Conservation (phyloP, 1,284 basidiomycete species). For the Sporisorium reilianum region DNA sequence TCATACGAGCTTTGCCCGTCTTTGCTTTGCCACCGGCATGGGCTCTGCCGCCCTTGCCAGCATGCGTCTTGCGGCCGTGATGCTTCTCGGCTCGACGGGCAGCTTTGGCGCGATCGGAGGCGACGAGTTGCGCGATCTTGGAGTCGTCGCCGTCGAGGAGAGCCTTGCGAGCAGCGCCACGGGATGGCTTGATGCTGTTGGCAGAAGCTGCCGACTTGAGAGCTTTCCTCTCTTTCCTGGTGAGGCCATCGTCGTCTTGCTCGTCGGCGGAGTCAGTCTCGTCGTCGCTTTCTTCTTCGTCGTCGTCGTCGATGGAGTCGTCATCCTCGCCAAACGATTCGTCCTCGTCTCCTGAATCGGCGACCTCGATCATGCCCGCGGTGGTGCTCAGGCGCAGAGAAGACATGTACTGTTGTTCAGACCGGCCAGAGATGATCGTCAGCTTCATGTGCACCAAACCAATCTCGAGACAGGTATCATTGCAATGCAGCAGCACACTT, state of each 20-base stretch:
- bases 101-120: slow-evolving; percentile 49
- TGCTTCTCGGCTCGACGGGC: slow-evolving; percentile 51
- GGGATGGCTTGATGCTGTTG: slow-evolving; percentile 69
- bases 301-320: slow-evolving; percentile 25
- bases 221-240: slow-evolving; percentile 14
- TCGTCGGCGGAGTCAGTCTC: slow-evolving; percentile 75
- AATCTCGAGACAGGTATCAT: not conserved
- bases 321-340: slow-evolving; percentile 14
- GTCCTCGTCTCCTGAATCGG: slow-evolving; percentile 23
- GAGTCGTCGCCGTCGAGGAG: slow-evolving; percentile 33
- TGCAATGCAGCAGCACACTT: slow-evolving; percentile 12
- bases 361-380: slow-evolving; percentile 43
- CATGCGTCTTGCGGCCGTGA: slow-evolving; percentile 52
- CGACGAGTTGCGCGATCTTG: slow-evolving; percentile 53
- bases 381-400: slow-evolving; percentile 43
- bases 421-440: not conserved
- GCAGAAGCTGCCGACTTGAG: slow-evolving; percentile 79
- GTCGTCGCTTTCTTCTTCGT: slow-evolving; percentile 71
- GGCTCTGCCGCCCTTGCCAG: slow-evolving; percentile 58
- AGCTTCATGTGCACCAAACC: not conserved
- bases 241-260: slow-evolving; percentile 75
- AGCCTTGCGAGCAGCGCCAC: slow-evolving; percentile 42
- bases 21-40: slow-evolving; percentile 78
- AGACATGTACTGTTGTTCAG: slow-evolving; percentile 44
- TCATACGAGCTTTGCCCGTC: slow-evolving; percentile 46